phyloP scores from a whole-genome alignment of 768 basidiomycete genomes.

The Pholiota conissans region DNA sequence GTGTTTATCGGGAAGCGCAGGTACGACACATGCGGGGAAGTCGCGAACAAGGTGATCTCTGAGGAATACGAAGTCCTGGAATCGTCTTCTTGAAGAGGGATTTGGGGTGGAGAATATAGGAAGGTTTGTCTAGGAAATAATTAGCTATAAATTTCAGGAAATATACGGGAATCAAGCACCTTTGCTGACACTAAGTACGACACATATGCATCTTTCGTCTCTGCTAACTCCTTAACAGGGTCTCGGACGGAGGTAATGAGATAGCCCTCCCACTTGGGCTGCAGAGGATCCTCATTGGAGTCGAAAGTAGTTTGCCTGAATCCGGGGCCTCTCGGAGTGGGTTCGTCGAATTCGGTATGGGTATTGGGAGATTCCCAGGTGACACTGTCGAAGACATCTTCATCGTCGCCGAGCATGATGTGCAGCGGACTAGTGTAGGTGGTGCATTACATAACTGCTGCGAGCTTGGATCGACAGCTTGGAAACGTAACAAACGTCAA shows the following conservation, averaged over 20 bases:
- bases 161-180: slow-evolving; percentile 41
- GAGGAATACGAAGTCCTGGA: slow-evolving; percentile 96
- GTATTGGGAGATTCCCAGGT: slow-evolving; percentile 83
- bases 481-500: slow-evolving; percentile 35
- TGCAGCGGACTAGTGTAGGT: slow-evolving; percentile 7
- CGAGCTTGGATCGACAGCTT: slow-evolving; percentile 20
- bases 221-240: slow-evolving; percentile 93
- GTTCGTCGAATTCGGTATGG: slow-evolving; percentile 38
- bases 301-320: slow-evolving; percentile 81
- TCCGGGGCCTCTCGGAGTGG: slow-evolving; percentile 60
- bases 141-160: slow-evolving; percentile 4
- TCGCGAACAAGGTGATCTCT: slow-evolving; percentile 84
- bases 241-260: slow-evolving; percentile 84
- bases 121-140: slow-evolving; percentile 73
- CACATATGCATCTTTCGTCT: slow-evolving; percentile 96
- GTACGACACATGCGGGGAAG: slow-evolving; percentile 98
- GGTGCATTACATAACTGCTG: slow-evolving; percentile 21
- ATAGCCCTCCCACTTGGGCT: slow-evolving; percentile 91
- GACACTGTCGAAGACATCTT: slow-evolving; percentile 89
- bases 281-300: slow-evolving; percentile 70
- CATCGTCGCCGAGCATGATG: slow-evolving; percentile 80
- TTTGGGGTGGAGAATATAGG: slow-evolving; percentile 77
- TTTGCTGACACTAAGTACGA: slow-evolving; percentile 90
- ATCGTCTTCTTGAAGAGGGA: slow-evolving; percentile 82
- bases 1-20: slow-evolving; percentile 95